Evolutionary conservation across 2,329 filamentous ascomycete genomes (phyloP), one percentile per base, ranked within the genome.

Genomic region (Colletotrichum coccodes): DNA sequence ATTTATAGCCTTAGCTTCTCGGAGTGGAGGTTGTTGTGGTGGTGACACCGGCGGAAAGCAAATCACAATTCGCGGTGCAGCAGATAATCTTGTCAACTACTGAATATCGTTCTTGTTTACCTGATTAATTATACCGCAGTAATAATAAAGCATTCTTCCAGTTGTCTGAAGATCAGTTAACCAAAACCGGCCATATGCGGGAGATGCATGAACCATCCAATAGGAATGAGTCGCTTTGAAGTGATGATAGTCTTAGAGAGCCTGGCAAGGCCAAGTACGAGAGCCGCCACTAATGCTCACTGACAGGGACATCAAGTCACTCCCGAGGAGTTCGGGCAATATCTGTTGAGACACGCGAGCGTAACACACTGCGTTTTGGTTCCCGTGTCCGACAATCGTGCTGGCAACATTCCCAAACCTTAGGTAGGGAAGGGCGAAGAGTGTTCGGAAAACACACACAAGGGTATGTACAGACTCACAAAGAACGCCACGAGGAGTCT

Each of bases 111-210:
- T n/a, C n/a, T n/a, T n/a, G n/a, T n/a, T n/a, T n/a, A n/a, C n/a
- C n/a, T n/a, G n/a, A n/a, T n/a, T n/a, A n/a, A n/a, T n/a, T n/a
- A n/a, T n/a, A n/a, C n/a, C n/a, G n/a, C n/a, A n/a, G n/a, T n/a
- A n/a, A n/a, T n/a, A n/a, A n/a, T n/a, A n/a, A n/a, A n/a, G n/a
- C n/a, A n/a, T n/a, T n/a, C n/a, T n/a, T n/a, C n/a, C n/a, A n/a
- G n/a, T n/a, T n/a, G n/a, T n/a, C n/a, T n/a, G n/a, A n/a, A n/a
- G 89, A 90, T 8, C 81, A 89, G 70, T 95, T 93, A 89, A 89
- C 97, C 85, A 88, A 87, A 44, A 97, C 95, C 0, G 95, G 95
- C 6, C 93, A 96, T 73, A 92, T 95, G 75, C 92, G 90, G 0
- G 83, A 94, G 3, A 81, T 95, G 26, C 84, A 85, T 2, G 84